phyloP scores from a whole-genome alignment of 257 asterid genomes.

The Lycium barbarum region DNA sequence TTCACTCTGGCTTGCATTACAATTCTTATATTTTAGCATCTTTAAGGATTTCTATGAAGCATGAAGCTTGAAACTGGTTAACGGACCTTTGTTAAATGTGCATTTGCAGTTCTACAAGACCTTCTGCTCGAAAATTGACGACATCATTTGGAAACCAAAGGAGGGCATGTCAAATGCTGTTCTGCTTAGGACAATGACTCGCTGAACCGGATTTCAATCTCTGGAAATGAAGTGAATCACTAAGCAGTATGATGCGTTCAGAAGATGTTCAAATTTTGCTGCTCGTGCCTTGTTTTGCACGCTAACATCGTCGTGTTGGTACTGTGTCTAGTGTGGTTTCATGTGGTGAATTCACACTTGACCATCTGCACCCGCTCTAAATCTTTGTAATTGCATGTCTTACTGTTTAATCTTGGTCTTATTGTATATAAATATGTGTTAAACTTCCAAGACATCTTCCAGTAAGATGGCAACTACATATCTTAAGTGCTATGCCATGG shows the following conservation, averaged over 20 bases:
- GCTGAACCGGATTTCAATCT: conserved; percentile 47
- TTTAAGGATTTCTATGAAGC: conserved; percentile 2
- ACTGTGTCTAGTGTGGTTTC: neutral
- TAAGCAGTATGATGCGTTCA: neutral
- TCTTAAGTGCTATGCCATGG: neutral
- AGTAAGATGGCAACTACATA: neutral
- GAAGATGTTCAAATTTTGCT: neutral
- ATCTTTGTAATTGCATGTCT: neutral
- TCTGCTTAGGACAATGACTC: conserved; percentile 59
- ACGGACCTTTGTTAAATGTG: neutral
- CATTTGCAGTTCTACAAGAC: conserved; percentile 84
- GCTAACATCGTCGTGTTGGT: neutral
- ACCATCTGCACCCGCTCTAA: neutral
- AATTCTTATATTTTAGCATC: neutral
- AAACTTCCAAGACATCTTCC: neutral
- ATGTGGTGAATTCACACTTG: neutral
- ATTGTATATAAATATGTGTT: neutral
- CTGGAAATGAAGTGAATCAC: conserved; percentile 52
- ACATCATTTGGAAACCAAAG: conserved; percentile 76
- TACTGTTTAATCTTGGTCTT: neutral
- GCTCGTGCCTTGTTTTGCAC: neutral
- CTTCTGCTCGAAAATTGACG: conserved; percentile 58
- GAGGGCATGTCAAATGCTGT: conserved; percentile 51
- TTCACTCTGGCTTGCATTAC: neutral
- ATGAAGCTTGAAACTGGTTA: conserved; percentile 18